These are phyloP conservation scores for Cyberlindnera xylosilytica DNA, from an alignment of 805 yeast genomes.

Conservation along the genomic window DNA sequence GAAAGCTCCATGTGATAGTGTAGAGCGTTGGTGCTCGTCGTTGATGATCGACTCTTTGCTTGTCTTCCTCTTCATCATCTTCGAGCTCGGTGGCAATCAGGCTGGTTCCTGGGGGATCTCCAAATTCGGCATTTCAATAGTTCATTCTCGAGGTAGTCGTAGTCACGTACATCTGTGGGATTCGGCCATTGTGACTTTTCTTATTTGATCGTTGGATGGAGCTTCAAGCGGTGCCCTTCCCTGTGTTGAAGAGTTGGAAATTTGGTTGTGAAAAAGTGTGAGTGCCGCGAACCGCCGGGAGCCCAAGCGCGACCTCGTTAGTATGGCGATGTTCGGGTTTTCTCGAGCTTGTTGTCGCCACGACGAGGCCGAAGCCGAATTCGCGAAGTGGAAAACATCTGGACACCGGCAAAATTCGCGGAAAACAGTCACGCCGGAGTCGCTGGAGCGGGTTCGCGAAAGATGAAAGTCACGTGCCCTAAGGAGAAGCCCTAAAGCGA, in stretches of 20 bases:
- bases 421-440: background rate
- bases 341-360: background rate
- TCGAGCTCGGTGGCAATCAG: too few relatives aligned
- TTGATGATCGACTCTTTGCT: too few relatives aligned
- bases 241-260: constrained; percentile 17
- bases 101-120: too few relatives aligned
- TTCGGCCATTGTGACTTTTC: constrained; percentile 69
- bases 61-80: too few relatives aligned
- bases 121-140: background rate
- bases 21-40: too few relatives aligned
- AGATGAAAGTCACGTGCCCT: constrained; percentile 1
- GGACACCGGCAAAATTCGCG: background rate
- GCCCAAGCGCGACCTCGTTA: background rate
- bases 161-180: constrained; percentile 90
- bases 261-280: constrained; percentile 16
- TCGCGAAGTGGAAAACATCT: constrained; percentile 1
- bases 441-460: too few relatives aligned
- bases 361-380: background rate
- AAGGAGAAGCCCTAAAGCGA: constrained; percentile 1
- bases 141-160: constrained; percentile 1
- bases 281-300: constrained; percentile 15
- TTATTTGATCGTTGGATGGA: constrained; percentile 15
- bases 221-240: background rate
- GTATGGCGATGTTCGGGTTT: constrained; percentile 7
- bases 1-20: too few relatives aligned